Base-by-base conservation (phyloP, 176 grass and related monocot genomes). In the bread wheat (Triticum aestivum) region DNA sequence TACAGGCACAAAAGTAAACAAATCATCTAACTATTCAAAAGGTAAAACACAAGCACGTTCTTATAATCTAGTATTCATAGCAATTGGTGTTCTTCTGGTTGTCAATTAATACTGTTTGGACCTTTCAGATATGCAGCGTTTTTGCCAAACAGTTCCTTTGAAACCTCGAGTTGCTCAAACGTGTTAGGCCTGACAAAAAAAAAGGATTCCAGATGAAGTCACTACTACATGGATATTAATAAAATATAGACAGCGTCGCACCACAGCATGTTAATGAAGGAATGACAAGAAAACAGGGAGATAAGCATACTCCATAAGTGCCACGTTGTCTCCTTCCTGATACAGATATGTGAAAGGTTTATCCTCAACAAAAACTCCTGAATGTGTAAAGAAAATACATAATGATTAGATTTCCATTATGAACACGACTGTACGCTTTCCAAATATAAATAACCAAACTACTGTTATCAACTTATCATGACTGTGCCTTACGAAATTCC, bases 281-380 rank as follows among this genome's bases (percentile, higher is more conserved):
- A 87, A 77, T 80, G 58, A 76, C 4, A 89, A 65, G 38, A 64
- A 84, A 83, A 37, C 29, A 82, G 20, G 67, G 41, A 87, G 85
- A 89, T 76, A 74, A 92, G 89, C 93, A 81, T 91, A 98, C 96
- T 98, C 91, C 96, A 98, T 98, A 80, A 98, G 90, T 6, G 61
- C 91, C 41, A 98, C 87, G 8, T 62, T 87, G 23, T 91, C 67
- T 78, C 93, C 96, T 94, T 98, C 96, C 78, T 91, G 91, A 90
- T 96, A 98, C 61, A 98, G 82, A 87, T 89, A 96, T 80, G 93
- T 96, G 90, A 96, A 94, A 86, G 88, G 89, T 18, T 94, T 98
- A 34, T 98, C 96, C 78, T 98, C 93, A 82, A 96, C 96, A 94
- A 96, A 94, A 82, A 98, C 96, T 70, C 91, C 96, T 98, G 90